Evolutionary conservation across 2,329 filamentous ascomycete species (phyloP).

Genomic region (Tetracladium maxilliforme): DNA sequence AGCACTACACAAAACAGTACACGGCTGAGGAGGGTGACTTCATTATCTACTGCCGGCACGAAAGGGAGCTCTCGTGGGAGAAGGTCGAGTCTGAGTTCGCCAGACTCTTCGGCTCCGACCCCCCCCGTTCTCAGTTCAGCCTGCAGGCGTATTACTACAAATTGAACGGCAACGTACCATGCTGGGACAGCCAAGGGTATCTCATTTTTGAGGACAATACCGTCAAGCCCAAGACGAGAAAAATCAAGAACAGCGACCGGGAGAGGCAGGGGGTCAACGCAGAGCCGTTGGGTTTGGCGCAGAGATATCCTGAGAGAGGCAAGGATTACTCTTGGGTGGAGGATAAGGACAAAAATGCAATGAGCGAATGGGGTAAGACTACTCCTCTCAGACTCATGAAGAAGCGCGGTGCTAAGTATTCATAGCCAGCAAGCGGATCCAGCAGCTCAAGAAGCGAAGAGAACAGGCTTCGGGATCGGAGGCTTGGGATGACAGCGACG

Average conservation of each 20-base stretch:
- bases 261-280: background rate
- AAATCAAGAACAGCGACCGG: slow-evolving; percentile 1
- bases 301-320: slow-evolving; percentile 1
- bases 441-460: slow-evolving; percentile 1
- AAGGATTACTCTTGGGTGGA: slow-evolving; percentile 1
- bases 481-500: too few species aligned
- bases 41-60: slow-evolving; percentile 2
- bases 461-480: too few species aligned
- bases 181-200: slow-evolving; percentile 1
- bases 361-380: slow-evolving; percentile 1
- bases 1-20: slow-evolving; percentile 1
- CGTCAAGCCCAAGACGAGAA: background rate
- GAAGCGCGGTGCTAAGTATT: slow-evolving; percentile 1
- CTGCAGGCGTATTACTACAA: slow-evolving; percentile 2
- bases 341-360: slow-evolving; percentile 1
- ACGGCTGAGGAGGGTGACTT: slow-evolving; percentile 2
- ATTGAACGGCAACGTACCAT: slow-evolving; percentile 1
- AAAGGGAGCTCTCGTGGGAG: slow-evolving; percentile 1
- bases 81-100: slow-evolving; percentile 1
- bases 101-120: slow-evolving; percentile 1
- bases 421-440: slow-evolving; percentile 1
- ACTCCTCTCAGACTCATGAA: slow-evolving; percentile 1
- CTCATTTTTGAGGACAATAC: slow-evolving; percentile 1
- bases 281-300: slow-evolving; percentile 1
- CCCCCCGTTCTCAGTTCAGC: background rate